A percentile compares a stretch with the other conserved stretches of the same genome.
These are phyloP conservation scores for Berberis thunbergii DNA, from an alignment of 164 flowering plant species.

Conservation along the genomic window DNA sequence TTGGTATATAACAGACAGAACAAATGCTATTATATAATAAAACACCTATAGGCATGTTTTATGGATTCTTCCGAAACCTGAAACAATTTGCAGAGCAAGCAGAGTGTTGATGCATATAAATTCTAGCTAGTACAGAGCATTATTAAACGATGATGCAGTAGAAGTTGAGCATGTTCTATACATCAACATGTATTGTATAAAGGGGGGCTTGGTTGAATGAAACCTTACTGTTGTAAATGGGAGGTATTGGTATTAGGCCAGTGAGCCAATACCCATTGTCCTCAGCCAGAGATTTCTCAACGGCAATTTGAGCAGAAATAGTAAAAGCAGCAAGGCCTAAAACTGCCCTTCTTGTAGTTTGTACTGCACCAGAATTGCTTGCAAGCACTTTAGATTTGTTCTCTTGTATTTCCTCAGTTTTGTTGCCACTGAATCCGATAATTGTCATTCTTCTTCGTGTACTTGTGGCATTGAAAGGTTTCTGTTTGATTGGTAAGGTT, in stretches of 20 bases:
- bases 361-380: conserved; percentile 2
- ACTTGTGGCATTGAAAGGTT: conserved; percentile 13
- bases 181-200: neutral
- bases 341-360: conserved; percentile 44
- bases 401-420: conserved; percentile 26
- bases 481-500: conserved; percentile 24
- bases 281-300: conserved; percentile 39
- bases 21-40: too few relatives aligned
- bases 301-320: conserved; percentile 21
- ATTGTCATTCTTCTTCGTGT: conserved; percentile 13
- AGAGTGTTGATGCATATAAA: too few relatives aligned
- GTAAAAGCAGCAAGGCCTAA: conserved; percentile 45
- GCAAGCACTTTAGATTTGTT: conserved; percentile 3
- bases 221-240: conserved; percentile 49
- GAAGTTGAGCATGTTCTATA: too few relatives aligned
- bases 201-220: neutral
- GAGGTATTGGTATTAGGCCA: conserved; percentile 48
- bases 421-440: conserved; percentile 19
- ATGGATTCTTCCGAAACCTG: too few relatives aligned
- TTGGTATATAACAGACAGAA: too few relatives aligned
- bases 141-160: too few relatives aligned
- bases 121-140: too few relatives aligned
- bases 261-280: conserved; percentile 52
- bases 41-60: too few relatives aligned
- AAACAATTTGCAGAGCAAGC: too few relatives aligned